Percentiles rank a stretch among this genome's conserved stretches.
Conservation (phyloP, 768 basidiomycete genomes). For the Daedaleopsis nitida region DNA sequence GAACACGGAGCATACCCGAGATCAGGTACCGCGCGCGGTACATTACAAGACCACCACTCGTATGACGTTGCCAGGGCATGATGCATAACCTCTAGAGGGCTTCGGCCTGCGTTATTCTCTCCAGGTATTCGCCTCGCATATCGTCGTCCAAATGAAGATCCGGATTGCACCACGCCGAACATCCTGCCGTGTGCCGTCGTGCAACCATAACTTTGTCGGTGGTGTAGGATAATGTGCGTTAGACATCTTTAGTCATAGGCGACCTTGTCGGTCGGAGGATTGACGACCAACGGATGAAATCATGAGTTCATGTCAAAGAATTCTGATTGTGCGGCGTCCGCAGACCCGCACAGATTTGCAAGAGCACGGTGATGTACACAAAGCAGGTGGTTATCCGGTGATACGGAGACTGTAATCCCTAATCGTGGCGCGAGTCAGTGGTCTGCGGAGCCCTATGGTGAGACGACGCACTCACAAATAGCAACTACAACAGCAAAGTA, state of each 20-base stretch:
- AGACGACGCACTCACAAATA: slow-evolving; percentile 8
- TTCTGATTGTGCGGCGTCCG: not conserved
- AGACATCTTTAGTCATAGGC: too few relatives aligned
- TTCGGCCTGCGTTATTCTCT: not conserved
- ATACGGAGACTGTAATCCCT: not conserved
- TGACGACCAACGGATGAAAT: not conserved
- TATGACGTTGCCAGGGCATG: not conserved
- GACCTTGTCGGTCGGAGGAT: too few relatives aligned
- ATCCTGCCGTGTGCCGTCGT: too few relatives aligned
- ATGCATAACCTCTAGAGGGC: not conserved
- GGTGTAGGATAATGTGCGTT: too few relatives aligned
- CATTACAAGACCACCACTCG: too few relatives aligned
- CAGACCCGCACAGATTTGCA: not conserved
- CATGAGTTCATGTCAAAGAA: not conserved
- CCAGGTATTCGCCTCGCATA: too few relatives aligned
- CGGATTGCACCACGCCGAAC: too few relatives aligned
- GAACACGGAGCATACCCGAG: slow-evolving; percentile 21
- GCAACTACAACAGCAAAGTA: slow-evolving; percentile 7
- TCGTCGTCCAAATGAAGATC: too few relatives aligned
- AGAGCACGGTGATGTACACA: not conserved
- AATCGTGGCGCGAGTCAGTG: not conserved
- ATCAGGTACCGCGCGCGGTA: slow-evolving; percentile 3
- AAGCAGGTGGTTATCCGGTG: not conserved
- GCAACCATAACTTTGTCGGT: too few relatives aligned
- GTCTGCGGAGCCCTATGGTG: too few relatives aligned